A percentile compares a stretch with the other conserved stretches of the same genome.
Conservation (phyloP, 1,139 yeast genomes). For the Saccharomycopsis crataegensis region DNA sequence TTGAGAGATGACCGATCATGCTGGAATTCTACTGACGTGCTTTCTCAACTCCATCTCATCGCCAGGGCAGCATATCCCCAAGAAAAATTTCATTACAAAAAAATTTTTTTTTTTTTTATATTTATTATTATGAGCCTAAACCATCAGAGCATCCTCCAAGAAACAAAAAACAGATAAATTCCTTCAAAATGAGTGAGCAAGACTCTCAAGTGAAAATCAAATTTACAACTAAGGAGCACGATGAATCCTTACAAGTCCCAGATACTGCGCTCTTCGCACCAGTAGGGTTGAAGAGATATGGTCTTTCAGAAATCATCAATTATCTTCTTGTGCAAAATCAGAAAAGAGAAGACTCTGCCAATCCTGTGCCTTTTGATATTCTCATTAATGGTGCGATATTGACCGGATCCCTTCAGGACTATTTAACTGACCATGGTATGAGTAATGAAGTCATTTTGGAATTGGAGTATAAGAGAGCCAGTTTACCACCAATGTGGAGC, state of each 20-base stretch:
- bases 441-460: conserved; percentile 76
- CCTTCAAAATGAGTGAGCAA: background rate
- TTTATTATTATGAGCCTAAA: no score
- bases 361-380: conserved; percentile 86
- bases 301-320: conserved; percentile 90
- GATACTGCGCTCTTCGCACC: conserved; percentile 88
- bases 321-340: conserved; percentile 51
- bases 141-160: no score
- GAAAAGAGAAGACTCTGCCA: conserved; percentile 34
- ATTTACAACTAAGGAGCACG: conserved; percentile 82
- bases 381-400: conserved; percentile 76
- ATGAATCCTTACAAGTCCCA: conserved; percentile 61
- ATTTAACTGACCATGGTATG: conserved; percentile 66
- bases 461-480: conserved; percentile 86
- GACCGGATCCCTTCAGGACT: conserved; percentile 72
- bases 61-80: no score
- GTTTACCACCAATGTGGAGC: conserved; percentile 85
- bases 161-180: no score
- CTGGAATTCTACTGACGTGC: no score
- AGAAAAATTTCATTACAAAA: no score
- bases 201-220: conserved; percentile 59
- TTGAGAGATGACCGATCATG: no score
- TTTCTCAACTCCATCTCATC: no score
- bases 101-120: no score
- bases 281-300: conserved; percentile 75